These are phyloP conservation scores for Penicillium sp. DNA, from an alignment of 2,329 filamentous ascomycete genomes.

Conservation along the genomic window DNA sequence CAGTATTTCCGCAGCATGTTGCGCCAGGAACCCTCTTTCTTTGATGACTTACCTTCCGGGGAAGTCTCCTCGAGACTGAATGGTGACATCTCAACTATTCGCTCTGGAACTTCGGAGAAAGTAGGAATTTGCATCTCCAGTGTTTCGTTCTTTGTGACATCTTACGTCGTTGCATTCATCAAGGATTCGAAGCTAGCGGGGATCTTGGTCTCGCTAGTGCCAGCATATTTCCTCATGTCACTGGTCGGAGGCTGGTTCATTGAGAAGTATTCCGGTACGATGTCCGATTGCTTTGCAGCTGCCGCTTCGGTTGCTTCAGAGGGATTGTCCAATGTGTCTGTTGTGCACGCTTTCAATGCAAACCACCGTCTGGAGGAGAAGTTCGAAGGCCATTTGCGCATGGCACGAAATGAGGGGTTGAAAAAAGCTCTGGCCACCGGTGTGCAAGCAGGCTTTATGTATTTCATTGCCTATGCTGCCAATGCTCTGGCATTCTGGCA, in stretches of 20 bases:
- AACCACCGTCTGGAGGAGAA: conserved; percentile 60
- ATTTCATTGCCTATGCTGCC: conserved; percentile 68
- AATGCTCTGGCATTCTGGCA: conserved; percentile 71
- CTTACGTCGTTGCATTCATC: conserved; percentile 68
- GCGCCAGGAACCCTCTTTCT: conserved; percentile 64
- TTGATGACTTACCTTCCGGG: conserved; percentile 63
- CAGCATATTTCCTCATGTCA: conserved; percentile 63
- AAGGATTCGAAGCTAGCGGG: conserved; percentile 63
- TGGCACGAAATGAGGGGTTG: conserved; percentile 55
- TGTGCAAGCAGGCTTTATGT: conserved; percentile 61
- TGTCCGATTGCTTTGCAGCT: conserved; percentile 56
- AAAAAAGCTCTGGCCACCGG: conserved; percentile 61
- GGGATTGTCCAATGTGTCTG: conserved; percentile 59
- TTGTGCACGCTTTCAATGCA: conserved; percentile 66
- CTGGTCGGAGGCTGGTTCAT: conserved; percentile 57
- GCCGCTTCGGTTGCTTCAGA: conserved; percentile 66
- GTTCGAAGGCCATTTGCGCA: conserved; percentile 46
- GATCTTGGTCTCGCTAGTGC: conserved; percentile 64
- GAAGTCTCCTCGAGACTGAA: conserved; percentile 66
- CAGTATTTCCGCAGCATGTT: conserved; percentile 61
- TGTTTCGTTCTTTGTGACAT: conserved; percentile 66
- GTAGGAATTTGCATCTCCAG: conserved; percentile 65
- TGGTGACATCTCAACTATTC: conserved; percentile 66
- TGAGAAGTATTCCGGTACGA: conserved; percentile 51
- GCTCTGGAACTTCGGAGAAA: conserved; percentile 70